These are phyloP conservation scores for Fusarium concolor DNA, from an alignment of 2,329 filamentous ascomycete genomes.

Conservation along the genomic window DNA sequence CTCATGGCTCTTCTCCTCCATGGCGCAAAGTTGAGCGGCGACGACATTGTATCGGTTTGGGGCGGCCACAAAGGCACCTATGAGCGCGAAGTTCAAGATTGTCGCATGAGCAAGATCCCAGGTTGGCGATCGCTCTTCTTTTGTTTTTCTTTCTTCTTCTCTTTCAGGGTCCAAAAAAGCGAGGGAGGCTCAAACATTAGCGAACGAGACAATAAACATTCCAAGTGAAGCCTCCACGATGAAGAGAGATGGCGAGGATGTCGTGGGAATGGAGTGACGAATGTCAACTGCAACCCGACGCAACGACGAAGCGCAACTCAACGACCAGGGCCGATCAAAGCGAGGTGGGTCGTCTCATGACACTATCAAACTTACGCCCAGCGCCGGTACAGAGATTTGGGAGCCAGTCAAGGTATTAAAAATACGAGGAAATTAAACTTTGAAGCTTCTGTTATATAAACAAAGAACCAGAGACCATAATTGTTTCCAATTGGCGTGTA, in stretches of 20 bases:
- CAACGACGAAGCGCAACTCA: constrained; percentile 26
- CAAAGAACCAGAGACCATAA: not conserved
- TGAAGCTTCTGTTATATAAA: not conserved
- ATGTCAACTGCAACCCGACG: constrained; percentile 18
- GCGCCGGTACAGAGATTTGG: constrained; percentile 24
- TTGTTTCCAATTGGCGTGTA: not conserved
- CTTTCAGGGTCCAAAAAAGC: constrained; percentile 1
- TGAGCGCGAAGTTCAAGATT: constrained; percentile 23
- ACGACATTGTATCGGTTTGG: constrained; percentile 56
- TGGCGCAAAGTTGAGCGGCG: constrained; percentile 60
- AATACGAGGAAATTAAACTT: not conserved
- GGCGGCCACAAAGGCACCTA: constrained; percentile 30
- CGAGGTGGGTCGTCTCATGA: constrained; percentile 42
- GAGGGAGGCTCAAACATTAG: constrained; percentile 27
- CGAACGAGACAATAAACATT: constrained; percentile 37
- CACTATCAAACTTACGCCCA: constrained; percentile 38
- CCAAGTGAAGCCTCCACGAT: constrained; percentile 32
- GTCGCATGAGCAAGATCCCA: constrained; percentile 35
- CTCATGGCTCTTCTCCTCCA: constrained; percentile 60
- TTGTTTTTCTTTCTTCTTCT: constrained; percentile 1
- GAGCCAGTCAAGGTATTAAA: constrained; percentile 13
- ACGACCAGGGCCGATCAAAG: constrained; percentile 33
- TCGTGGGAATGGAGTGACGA: constrained; percentile 46
- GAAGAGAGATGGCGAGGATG: constrained; percentile 32
- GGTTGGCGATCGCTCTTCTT: not conserved